Conservation (phyloP, 257 asterid genomes). For the Solanum neorickii region DNA sequence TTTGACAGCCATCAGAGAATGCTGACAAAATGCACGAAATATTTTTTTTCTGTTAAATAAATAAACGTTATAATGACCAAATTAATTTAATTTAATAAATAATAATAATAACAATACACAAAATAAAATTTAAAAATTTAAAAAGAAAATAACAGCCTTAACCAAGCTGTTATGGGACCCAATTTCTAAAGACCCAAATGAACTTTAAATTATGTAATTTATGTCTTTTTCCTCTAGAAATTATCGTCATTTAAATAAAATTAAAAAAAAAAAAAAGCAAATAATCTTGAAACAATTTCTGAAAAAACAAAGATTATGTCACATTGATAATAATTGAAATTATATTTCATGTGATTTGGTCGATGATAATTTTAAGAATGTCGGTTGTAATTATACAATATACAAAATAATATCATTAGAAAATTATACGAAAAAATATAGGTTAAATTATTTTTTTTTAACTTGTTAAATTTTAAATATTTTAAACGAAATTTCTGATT, state of each 20-base stretch:
- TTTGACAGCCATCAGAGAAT: not conserved
- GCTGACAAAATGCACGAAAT: not conserved
- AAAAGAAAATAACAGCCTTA: not conserved
- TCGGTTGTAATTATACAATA: too few species aligned
- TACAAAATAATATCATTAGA: too few species aligned
- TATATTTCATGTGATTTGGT: not conserved
- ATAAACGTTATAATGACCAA: not conserved
- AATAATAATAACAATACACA: not conserved
- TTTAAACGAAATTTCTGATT: not conserved
- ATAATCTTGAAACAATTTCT: not conserved
- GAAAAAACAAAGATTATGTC: not conserved
- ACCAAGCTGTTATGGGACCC: not conserved
- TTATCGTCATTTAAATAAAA: not conserved
- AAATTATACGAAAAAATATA: too few species aligned
- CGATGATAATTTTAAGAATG: not conserved
- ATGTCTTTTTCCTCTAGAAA: not conserved
- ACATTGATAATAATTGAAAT: not conserved
- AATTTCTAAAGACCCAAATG: not conserved
- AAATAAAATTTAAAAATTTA: too few species aligned
- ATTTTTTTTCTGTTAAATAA: not conserved
- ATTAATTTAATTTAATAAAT: not conserved
- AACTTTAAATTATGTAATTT: not conserved
- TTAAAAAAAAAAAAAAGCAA: not conserved
- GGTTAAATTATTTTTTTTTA: too few species aligned
- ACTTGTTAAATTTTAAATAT: not conserved